Evolutionary conservation across 371 early-diverging fungal genomes (phyloP).

Genomic region (Syncephalastrum sp.): DNA sequence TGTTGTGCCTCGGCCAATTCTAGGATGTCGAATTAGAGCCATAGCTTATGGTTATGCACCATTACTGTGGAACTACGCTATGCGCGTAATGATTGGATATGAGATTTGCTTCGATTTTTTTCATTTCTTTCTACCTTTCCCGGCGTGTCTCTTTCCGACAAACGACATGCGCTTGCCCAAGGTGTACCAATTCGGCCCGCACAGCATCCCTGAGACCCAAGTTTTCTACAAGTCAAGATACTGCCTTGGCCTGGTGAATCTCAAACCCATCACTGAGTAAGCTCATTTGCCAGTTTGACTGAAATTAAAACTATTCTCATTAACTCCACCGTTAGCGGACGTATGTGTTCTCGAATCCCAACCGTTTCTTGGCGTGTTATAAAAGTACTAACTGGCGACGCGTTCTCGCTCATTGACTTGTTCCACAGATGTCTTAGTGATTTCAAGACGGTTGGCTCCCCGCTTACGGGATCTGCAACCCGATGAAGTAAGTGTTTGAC

Average conservation of each 20-base stretch:
- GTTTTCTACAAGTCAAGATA: constrained; percentile 72
- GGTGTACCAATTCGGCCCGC: constrained; percentile 61
- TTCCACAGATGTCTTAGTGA: constrained; percentile 77
- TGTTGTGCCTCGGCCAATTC: too few relatives aligned
- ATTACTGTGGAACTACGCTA: too few relatives aligned
- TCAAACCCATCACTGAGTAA: constrained; percentile 84
- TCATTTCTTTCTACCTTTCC: too few relatives aligned
- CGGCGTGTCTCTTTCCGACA: too few relatives aligned
- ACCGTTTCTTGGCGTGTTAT: too few relatives aligned
- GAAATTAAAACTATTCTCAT: background rate
- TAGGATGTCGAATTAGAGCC: too few relatives aligned
- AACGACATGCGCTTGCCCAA: constrained; percentile 6
- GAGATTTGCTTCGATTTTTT: too few relatives aligned
- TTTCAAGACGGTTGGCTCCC: constrained; percentile 65
- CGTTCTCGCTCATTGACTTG: background rate
- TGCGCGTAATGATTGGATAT: too few relatives aligned
- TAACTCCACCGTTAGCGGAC: constrained; percentile 17
- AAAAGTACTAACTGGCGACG: too few relatives aligned
- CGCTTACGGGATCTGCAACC: constrained; percentile 72
- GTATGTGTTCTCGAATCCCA: constrained; percentile 20
- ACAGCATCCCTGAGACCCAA: constrained; percentile 62
- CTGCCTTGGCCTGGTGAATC: constrained; percentile 80
- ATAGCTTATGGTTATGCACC: too few relatives aligned
- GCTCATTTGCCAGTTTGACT: background rate
- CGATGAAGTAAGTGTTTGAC: constrained; percentile 62